Evolutionary conservation across 164 flowering plant genomes (phyloP), one percentile per base, ranked within the genome.

Genomic region (Liriodendron chinense): DNA sequence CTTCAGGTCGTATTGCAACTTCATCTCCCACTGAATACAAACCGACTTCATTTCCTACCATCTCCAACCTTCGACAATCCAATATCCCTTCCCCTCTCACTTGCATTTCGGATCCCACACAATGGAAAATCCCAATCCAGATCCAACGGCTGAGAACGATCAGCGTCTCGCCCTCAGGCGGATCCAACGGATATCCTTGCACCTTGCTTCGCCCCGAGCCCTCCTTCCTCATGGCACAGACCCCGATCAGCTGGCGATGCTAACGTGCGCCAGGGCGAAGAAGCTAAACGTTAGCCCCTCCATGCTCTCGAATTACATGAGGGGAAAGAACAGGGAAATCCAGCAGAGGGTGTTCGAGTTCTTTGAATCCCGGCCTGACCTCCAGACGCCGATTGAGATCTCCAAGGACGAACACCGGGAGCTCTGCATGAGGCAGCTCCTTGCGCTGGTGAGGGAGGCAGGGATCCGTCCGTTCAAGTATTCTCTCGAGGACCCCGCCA

Each of bases 301-400:
- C 28, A 26, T 53, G 20, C 78, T 95, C 22, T 78, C 92, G 4
- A 68, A 65, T 9, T 94, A 86, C 85, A 83, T 94, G 93, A 87
- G 94, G 65, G 96, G 99, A 72, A 94, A 87, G 77, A 80, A 96
- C 84, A 89, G 88, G 53, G 95, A 88, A 4, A 53, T 90, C 8
- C 99, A 94, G 73, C 95, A 93, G 75, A 80, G 74, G 61, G 86
- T 96, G 23, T 94, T 71, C 64, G 85, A 85, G 28, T 93, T 80
- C 81, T 96, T 90, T 83, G 81, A 87, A 8, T 75, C 93, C 10
- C 76, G 97, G 78, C 96, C 99, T 0, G 97, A 96, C n/a, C 86
- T 96, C 13, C 96, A 85, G 71, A 92, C 98, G 61, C 98, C 99
- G 18, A 59, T 96, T 16, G 99, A 92, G 86, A 92, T 96, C 14